phyloP scores from a whole-genome alignment of 495 filamentous ascomycete genomes.

The Podospora conica region DNA sequence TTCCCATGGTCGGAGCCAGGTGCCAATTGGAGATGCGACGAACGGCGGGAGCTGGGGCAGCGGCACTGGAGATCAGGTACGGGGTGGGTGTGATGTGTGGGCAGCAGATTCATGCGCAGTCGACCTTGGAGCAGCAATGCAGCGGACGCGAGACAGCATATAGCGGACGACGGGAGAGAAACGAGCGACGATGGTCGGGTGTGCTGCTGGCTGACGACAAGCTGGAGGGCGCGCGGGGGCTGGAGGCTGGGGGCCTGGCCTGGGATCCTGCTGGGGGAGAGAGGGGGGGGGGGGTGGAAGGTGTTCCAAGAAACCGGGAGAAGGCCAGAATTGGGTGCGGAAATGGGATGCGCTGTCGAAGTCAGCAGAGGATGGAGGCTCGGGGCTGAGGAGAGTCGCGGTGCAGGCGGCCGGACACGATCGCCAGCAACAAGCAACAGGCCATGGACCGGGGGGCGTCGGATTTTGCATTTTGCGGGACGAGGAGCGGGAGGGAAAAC shows the following conservation, averaged over 20 bases:
- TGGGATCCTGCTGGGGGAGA: neutral
- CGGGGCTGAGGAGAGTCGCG: neutral
- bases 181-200: neutral
- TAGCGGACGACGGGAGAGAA: neutral
- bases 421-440: neutral
- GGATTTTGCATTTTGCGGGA: neutral
- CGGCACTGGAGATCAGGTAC: neutral
- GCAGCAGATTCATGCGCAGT: neutral
- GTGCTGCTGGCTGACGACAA: neutral
- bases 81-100: neutral
- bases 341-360: neutral
- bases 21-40: neutral
- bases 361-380: constrained; percentile 1
- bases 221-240: neutral
- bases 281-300: constrained; percentile 2
- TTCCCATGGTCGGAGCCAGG: neutral
- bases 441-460: neutral
- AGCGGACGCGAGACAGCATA: neutral
- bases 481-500: neutral
- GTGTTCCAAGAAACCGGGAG: constrained; percentile 13
- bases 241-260: neutral
- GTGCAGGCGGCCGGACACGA: neutral
- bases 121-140: neutral
- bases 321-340: constrained; percentile 16
- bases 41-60: neutral